Conservation (phyloP, 1,284 basidiomycete species). For the Meira miltonrushii region DNA sequence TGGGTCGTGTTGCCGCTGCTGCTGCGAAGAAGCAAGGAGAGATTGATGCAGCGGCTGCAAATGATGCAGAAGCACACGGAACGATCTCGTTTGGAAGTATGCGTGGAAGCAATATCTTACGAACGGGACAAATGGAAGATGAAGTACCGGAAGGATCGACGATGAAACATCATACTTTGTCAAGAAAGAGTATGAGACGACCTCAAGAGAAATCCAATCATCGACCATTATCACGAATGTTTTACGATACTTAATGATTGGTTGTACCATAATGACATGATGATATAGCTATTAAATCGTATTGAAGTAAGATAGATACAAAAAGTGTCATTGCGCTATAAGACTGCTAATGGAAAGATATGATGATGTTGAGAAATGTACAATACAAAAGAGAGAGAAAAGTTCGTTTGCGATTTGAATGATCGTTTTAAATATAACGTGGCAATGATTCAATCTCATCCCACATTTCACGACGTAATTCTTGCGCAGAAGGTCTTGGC, state of each 20-base stretch:
- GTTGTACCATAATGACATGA: neutral
- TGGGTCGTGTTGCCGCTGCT: neutral
- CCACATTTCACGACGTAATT: conserved; percentile 20
- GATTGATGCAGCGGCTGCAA: neutral
- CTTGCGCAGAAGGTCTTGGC: neutral
- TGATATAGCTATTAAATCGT: neutral
- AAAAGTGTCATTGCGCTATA: neutral
- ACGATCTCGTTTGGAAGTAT: neutral
- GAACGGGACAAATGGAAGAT: conserved; percentile 42
- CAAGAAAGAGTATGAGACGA: conserved; percentile 6
- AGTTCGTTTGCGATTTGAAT: neutral
- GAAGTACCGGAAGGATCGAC: conserved; percentile 19
- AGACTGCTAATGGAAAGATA: neutral
- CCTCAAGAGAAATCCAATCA: neutral
- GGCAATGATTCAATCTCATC: conserved; percentile 36
- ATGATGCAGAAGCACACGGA: neutral
- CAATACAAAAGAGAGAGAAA: neutral
- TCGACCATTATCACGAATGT: conserved; percentile 9
- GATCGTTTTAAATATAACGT: conserved; percentile 20
- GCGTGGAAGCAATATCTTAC: conserved; percentile 25
- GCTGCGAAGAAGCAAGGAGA: neutral
- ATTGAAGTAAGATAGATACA: neutral
- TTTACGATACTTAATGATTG: conserved; percentile 3
- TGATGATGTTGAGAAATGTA: neutral
- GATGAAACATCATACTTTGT: neutral